Conservation (phyloP, 2,329 filamentous ascomycete genomes). For the Colletotrichum filicis region DNA sequence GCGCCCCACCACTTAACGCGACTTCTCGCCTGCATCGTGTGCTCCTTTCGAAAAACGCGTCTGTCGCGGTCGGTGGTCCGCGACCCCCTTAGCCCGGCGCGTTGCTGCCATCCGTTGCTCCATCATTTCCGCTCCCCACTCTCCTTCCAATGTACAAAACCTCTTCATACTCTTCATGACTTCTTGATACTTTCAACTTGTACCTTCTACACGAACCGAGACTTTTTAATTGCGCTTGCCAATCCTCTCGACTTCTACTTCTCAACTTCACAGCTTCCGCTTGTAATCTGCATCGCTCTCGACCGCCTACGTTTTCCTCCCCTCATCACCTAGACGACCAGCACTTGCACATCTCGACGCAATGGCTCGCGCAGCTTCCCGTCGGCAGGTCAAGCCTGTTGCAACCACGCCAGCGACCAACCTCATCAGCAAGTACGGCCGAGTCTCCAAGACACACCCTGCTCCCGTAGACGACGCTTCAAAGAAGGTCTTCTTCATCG, state of each 20-base stretch:
- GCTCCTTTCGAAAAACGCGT: conserved; percentile 22
- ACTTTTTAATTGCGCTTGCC: conserved; percentile 1
- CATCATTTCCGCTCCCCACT: conserved; percentile 32
- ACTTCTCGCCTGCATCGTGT: conserved; percentile 18
- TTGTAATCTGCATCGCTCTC: not conserved
- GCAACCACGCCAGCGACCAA: conserved; percentile 17
- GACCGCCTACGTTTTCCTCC: not conserved
- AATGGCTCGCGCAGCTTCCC: conserved; percentile 35
- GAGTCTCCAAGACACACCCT: conserved; percentile 32
- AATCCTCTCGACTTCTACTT: not conserved
- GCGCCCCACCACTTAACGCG: conserved; percentile 32
- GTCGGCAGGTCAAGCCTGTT: conserved; percentile 33
- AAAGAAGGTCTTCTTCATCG: conserved; percentile 34
- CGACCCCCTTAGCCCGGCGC: conserved; percentile 26
- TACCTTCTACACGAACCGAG: conserved; percentile 1
- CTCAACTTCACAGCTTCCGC: conserved; percentile 1
- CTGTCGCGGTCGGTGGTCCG: conserved; percentile 23
- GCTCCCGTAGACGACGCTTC: not conserved
- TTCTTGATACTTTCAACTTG: not conserved
- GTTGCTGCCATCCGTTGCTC: conserved; percentile 24
- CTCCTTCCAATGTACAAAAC: conserved; percentile 32
- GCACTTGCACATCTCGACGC: conserved; percentile 23
- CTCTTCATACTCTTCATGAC: conserved; percentile 23
- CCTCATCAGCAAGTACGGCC: conserved; percentile 35
- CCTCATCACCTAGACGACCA: not conserved